Conservation (phyloP, 2,329 filamentous ascomycete species). For the Trichoderma sp. region DNA sequence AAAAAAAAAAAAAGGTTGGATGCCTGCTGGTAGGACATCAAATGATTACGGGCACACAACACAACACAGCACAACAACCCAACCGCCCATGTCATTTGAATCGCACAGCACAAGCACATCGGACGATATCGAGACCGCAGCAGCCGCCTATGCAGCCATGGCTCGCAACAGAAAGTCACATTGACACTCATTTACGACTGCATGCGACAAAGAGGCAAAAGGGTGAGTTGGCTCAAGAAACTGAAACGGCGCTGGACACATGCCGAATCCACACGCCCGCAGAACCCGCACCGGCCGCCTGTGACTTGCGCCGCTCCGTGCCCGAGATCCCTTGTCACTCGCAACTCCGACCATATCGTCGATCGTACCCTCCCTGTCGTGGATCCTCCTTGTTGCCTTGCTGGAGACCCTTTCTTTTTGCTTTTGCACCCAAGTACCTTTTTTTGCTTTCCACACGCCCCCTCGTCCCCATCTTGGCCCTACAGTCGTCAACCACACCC, state of each 20-base stretch:
- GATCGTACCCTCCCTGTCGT: conserved; percentile 19
- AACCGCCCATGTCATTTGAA: too few species aligned
- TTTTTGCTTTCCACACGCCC: background rate
- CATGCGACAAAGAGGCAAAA: background rate
- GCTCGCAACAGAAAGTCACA: conserved; percentile 12
- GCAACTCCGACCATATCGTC: conserved; percentile 13
- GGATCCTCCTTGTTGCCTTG: conserved; percentile 22
- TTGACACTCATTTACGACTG: background rate
- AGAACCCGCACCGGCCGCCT: conserved; percentile 2
- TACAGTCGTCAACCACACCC: background rate
- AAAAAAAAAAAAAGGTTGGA: background rate
- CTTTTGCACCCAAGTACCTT: background rate
- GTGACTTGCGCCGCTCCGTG: conserved; percentile 11
- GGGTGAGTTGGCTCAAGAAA: background rate
- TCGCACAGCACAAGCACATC: background rate
- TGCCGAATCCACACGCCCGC: conserved; percentile 19
- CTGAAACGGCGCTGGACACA: background rate
- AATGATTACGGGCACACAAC: too few species aligned
- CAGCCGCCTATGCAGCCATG: background rate
- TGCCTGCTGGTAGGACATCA: background rate
- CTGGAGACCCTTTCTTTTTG: conserved; percentile 5
- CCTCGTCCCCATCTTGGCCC: background rate
- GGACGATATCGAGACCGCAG: background rate
- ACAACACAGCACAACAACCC: too few species aligned
- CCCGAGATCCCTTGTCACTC: conserved; percentile 14